Percentiles rank a stretch among this genome's conserved stretches.
phyloP scores from a whole-genome alignment of 2,329 filamentous ascomycete genomes.

The Penicillium italicum region DNA sequence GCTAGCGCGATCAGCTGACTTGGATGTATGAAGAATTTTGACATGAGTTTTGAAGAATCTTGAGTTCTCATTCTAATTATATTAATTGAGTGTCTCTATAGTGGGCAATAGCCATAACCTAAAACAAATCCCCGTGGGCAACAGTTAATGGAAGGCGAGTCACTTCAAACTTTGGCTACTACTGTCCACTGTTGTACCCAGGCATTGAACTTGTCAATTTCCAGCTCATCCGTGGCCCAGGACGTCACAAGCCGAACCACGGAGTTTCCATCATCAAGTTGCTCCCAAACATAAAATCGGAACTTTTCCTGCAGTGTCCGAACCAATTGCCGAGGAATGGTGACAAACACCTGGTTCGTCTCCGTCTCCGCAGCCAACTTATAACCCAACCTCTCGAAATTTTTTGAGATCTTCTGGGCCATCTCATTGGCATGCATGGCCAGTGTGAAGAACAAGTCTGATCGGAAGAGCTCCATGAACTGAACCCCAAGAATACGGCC shows the following conservation, averaged over 20 bases:
- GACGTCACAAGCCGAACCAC: slow-evolving; percentile 50
- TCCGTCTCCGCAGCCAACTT: slow-evolving; percentile 45
- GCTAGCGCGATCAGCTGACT: slow-evolving; percentile 8
- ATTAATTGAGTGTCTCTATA: background rate
- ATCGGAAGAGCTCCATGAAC: slow-evolving; percentile 50
- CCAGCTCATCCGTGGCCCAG: slow-evolving; percentile 47
- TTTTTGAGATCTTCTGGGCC: slow-evolving; percentile 44
- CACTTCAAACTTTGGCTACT: slow-evolving; percentile 7
- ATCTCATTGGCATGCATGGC: slow-evolving; percentile 46
- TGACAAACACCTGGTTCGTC: slow-evolving; percentile 53
- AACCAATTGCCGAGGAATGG: slow-evolving; percentile 42
- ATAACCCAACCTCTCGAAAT: slow-evolving; percentile 45
- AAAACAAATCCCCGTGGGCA: background rate
- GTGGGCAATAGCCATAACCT: too few relatives aligned
- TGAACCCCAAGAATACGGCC: slow-evolving; percentile 50
- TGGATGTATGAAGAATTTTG: background rate
- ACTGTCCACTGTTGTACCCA: slow-evolving; percentile 29
- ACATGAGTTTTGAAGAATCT: background rate
- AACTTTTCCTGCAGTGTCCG: slow-evolving; percentile 44
- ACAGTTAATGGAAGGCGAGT: background rate
- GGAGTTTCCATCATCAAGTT: slow-evolving; percentile 37
- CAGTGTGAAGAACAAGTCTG: slow-evolving; percentile 47
- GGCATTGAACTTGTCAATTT: slow-evolving; percentile 41
- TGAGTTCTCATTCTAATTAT: slow-evolving; percentile 1
- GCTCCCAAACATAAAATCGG: slow-evolving; percentile 50